These are phyloP conservation scores for Trypanosoma scelopori DNA, from an alignment of 208 protist species.

Conservation along the genomic window DNA sequence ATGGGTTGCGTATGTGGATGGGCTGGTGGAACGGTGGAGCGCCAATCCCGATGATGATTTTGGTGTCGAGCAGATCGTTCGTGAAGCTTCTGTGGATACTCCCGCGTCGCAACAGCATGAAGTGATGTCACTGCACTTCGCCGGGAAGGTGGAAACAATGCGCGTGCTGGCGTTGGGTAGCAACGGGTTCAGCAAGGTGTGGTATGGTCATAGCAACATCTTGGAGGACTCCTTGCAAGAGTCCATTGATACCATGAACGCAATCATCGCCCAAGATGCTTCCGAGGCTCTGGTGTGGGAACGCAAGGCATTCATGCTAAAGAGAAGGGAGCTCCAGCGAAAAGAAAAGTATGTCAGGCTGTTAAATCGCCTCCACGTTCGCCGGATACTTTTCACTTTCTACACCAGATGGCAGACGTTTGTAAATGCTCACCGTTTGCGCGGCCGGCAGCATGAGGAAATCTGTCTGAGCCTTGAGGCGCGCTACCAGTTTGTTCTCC, in stretches of 20 bases:
- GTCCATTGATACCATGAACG: slow-evolving; percentile 53
- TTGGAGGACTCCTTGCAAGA: slow-evolving; percentile 61
- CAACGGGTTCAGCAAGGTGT: slow-evolving; percentile 88
- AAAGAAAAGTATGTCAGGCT: slow-evolving; percentile 59
- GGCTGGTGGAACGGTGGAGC: slow-evolving; percentile 83
- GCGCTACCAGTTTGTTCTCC: slow-evolving; percentile 37
- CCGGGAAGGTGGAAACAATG: slow-evolving; percentile 71
- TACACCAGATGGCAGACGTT: slow-evolving; percentile 56
- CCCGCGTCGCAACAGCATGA: slow-evolving; percentile 5
- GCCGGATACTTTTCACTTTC: slow-evolving; percentile 55
- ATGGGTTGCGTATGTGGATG: slow-evolving; percentile 79
- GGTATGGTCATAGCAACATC: slow-evolving; percentile 75
- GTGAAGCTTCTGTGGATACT: slow-evolving; percentile 36
- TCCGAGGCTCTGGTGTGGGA: slow-evolving; percentile 74
- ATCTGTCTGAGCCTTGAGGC: slow-evolving; percentile 33
- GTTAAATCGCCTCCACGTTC: slow-evolving; percentile 55
- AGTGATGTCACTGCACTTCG: slow-evolving; percentile 40
- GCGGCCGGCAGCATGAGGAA: slow-evolving; percentile 17
- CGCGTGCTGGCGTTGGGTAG: slow-evolving; percentile 80
- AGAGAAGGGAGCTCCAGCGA: slow-evolving; percentile 60
- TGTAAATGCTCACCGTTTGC: slow-evolving; percentile 17
- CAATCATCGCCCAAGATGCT: slow-evolving; percentile 67
- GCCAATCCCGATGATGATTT: slow-evolving; percentile 85
- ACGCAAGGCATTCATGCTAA: slow-evolving; percentile 40
- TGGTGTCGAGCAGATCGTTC: slow-evolving; percentile 75